phyloP scores from a whole-genome alignment of 2,329 filamentous ascomycete genomes.

The Seiridium cupressi region DNA sequence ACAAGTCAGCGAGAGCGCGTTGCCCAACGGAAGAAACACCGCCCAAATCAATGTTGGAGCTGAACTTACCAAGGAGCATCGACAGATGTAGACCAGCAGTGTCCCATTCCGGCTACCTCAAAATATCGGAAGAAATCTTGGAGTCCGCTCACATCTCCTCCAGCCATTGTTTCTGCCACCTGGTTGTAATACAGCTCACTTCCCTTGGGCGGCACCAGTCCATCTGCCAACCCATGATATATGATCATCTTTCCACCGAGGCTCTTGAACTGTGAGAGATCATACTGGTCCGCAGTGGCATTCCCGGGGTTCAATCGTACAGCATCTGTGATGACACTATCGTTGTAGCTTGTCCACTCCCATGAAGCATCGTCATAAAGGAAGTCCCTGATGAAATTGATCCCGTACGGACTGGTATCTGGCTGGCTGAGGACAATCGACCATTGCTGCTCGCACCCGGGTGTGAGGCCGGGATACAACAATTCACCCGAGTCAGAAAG shows the following conservation, averaged over 20 bases:
- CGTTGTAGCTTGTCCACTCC: constrained; percentile 10
- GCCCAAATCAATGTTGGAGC: neutral
- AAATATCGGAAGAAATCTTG: constrained; percentile 38
- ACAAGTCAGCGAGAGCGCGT: constrained; percentile 12
- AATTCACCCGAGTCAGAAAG: constrained; percentile 17
- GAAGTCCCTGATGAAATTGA: constrained; percentile 9
- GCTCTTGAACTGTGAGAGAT: constrained; percentile 19
- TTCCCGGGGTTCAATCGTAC: constrained; percentile 8
- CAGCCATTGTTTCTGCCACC: constrained; percentile 16
- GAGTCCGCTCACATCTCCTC: constrained; percentile 21
- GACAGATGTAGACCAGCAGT: constrained; percentile 30
- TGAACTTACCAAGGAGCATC: neutral
- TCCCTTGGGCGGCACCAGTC: constrained; percentile 17
- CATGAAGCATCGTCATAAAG: constrained; percentile 8
- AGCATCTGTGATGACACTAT: constrained; percentile 6
- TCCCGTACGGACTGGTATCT: constrained; percentile 4
- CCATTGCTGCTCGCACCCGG: constrained; percentile 9
- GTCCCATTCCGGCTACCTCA: constrained; percentile 40
- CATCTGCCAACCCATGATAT: constrained; percentile 28
- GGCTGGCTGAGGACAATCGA: neutral
- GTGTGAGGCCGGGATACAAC: constrained; percentile 1
- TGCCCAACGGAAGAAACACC: neutral
- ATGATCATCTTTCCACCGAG: constrained; percentile 25
- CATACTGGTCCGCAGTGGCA: constrained; percentile 12
- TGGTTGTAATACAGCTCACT: constrained; percentile 16